Conservation (phyloP, 2,329 filamentous ascomycete genomes). For the Colletotrichum aenigma region DNA sequence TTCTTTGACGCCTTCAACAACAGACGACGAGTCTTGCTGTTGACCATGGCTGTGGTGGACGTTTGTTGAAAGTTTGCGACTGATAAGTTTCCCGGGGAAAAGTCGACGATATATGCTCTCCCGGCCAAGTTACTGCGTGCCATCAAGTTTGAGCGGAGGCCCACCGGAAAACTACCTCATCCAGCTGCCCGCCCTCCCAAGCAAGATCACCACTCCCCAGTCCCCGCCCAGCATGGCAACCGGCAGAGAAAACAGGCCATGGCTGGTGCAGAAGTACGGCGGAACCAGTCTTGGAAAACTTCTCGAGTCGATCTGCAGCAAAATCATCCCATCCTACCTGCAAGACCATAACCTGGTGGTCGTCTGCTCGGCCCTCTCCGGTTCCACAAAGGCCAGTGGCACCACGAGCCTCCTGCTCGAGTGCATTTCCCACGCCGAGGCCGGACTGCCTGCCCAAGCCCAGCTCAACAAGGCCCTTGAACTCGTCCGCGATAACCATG, state of each 20-base stretch:
- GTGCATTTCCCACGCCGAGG: slow-evolving; percentile 9
- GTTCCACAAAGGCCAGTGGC: slow-evolving; percentile 89
- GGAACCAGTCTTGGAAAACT: slow-evolving; percentile 96
- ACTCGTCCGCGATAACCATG: not conserved
- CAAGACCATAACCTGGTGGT: slow-evolving; percentile 77
- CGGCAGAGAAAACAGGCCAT: slow-evolving; percentile 53
- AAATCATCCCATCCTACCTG: slow-evolving; percentile 15
- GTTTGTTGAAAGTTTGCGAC: not conserved
- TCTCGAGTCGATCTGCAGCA: slow-evolving; percentile 63
- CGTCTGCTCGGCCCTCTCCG: slow-evolving; percentile 94
- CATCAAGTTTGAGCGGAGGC: not conserved
- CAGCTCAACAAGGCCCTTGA: slow-evolving; percentile 13
- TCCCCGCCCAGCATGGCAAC: slow-evolving; percentile 5
- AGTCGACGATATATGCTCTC: not conserved
- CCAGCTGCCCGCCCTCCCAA: not conserved
- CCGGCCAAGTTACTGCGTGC: not conserved
- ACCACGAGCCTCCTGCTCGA: slow-evolving; percentile 83
- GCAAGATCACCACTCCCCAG: not conserved
- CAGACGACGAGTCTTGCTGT: not conserved
- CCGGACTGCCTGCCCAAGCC: slow-evolving; percentile 43
- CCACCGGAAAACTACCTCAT: not conserved
- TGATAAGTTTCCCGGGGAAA: not conserved
- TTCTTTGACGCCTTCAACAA: not conserved
- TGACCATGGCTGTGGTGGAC: not conserved
- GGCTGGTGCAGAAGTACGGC: slow-evolving; percentile 94